Evolutionary conservation across 2,329 filamentous ascomycete genomes (phyloP).

Genomic region (Fusarium sp.): DNA sequence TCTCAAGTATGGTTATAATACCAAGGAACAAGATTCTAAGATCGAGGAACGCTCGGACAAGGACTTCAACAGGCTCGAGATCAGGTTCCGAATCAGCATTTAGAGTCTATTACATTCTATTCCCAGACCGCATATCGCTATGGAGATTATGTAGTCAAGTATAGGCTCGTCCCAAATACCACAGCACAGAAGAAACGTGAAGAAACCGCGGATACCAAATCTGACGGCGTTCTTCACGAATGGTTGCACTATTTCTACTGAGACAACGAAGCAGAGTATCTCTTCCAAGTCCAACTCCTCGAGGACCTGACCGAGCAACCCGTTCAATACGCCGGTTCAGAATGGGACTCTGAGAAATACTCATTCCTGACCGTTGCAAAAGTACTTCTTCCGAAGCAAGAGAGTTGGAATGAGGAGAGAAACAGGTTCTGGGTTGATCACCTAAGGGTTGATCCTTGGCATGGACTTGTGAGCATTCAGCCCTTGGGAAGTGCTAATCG

Average conservation of each 20-base stretch:
- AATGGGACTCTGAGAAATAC: neutral
- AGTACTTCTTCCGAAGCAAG: neutral
- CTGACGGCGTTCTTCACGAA: neutral
- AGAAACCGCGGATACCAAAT: neutral
- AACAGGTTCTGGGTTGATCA: neutral
- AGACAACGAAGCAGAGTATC: neutral
- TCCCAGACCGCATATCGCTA: neutral
- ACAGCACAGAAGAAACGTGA: neutral
- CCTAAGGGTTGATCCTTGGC: neutral
- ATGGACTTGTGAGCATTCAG: neutral
- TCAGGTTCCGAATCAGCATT: neutral
- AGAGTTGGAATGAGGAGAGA: constrained; percentile 6
- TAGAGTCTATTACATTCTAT: constrained; percentile 4
- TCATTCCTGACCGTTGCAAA: neutral
- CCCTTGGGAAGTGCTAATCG: constrained; percentile 1
- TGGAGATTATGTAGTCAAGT: neutral
- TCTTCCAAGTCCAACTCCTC: neutral
- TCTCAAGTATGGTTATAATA: constrained; percentile 1
- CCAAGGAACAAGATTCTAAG: neutral
- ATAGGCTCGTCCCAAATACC: neutral
- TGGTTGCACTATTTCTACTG: neutral
- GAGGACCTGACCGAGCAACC: neutral
- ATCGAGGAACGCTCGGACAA: neutral
- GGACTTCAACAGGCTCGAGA: neutral
- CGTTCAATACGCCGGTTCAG: neutral